Conservation (phyloP, 768 basidiomycete species). For the Mycena pura region DNA sequence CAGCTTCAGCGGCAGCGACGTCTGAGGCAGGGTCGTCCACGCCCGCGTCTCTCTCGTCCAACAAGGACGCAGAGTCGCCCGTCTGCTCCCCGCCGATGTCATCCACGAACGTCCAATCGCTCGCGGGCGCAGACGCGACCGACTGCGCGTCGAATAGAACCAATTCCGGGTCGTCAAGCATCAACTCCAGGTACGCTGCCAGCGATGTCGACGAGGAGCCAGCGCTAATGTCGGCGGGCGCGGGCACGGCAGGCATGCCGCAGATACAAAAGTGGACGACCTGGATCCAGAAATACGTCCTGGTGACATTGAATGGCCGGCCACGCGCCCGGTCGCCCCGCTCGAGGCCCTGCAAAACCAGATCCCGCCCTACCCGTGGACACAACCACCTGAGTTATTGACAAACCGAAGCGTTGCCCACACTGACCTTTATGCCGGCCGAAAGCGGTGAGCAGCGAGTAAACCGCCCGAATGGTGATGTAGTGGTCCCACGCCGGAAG, state of each 20-base stretch:
- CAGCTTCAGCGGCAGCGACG: no score
- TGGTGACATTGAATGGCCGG: slow-evolving; percentile 51
- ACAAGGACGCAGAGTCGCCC: no score
- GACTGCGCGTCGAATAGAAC: no score
- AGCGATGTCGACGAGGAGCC: no score
- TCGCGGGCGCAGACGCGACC: no score
- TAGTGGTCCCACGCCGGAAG: slow-evolving; percentile 57
- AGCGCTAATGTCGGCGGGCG: no score
- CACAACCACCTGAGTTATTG: background rate
- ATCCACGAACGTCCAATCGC: no score
- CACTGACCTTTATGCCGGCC: slow-evolving; percentile 49
- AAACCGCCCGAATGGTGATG: slow-evolving; percentile 53
- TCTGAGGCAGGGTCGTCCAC: no score
- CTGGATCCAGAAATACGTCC: slow-evolving; percentile 61
- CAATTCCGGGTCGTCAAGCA: no score
- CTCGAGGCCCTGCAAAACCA: slow-evolving; percentile 50
- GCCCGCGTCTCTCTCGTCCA: no score
- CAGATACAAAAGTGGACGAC: slow-evolving; percentile 54
- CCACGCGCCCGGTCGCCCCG: slow-evolving; percentile 45
- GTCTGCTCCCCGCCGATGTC: no score
- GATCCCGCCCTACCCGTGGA: slow-evolving; percentile 46
- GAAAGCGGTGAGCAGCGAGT: slow-evolving; percentile 45
- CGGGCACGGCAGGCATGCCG: no score
- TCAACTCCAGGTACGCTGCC: background rate
- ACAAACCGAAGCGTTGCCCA: background rate